Evolutionary conservation across 768 basidiomycete species (phyloP).

Genomic region (Leccinellum albellum): DNA sequence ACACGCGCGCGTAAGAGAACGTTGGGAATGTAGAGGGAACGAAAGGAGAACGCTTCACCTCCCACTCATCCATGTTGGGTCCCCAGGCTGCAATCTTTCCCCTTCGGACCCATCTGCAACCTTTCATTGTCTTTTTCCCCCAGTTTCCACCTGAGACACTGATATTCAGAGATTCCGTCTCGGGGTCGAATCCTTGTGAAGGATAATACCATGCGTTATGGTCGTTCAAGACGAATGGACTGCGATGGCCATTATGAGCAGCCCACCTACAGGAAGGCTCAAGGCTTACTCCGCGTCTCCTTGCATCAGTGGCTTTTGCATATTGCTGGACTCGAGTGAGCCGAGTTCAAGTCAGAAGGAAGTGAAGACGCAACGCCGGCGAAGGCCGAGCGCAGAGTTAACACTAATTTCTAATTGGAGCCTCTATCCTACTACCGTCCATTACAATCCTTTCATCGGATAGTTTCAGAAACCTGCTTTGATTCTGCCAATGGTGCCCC

Average conservation of each 20-base stretch:
- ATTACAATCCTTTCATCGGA: background rate
- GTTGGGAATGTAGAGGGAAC: background rate
- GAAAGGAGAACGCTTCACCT: slow-evolving; percentile 42
- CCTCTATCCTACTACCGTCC: background rate
- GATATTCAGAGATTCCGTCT: slow-evolving; percentile 51
- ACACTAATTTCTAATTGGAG: background rate
- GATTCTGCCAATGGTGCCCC: slow-evolving; percentile 32
- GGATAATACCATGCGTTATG: slow-evolving; percentile 83
- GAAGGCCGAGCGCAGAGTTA: slow-evolving; percentile 22
- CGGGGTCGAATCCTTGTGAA: slow-evolving; percentile 67
- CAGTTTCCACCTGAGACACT: slow-evolving; percentile 67
- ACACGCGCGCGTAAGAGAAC: slow-evolving; percentile 9
- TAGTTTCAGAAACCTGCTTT: background rate
- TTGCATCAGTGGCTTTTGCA: slow-evolving; percentile 28
- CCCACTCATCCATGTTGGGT: slow-evolving; percentile 81
- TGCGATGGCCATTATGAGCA: slow-evolving; percentile 15
- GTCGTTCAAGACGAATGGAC: slow-evolving; percentile 59
- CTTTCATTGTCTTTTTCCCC: slow-evolving; percentile 73
- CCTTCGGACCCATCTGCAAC: slow-evolving; percentile 77
- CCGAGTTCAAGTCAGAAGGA: background rate
- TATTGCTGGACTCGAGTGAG: background rate
- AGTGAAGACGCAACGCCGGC: slow-evolving; percentile 12
- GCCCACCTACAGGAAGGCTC: background rate
- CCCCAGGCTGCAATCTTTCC: slow-evolving; percentile 86
- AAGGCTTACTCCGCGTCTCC: slow-evolving; percentile 31